Base-by-base conservation (phyloP, 2,329 filamentous ascomycete genomes). In the Eutypa lata region DNA sequence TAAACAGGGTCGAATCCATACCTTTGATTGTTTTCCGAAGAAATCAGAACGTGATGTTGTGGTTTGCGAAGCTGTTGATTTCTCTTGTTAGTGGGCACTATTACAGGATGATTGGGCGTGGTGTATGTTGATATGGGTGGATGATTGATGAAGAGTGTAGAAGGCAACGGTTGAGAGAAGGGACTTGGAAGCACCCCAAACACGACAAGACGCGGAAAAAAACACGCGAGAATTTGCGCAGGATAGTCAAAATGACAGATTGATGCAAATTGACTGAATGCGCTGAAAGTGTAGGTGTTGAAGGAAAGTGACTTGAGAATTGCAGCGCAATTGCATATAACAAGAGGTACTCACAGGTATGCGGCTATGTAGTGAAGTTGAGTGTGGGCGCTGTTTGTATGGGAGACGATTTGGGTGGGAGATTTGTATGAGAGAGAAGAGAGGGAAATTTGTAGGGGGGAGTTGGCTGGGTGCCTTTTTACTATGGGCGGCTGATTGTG, bases 401-500 rank as follows among this genome's bases (percentile, higher is more conserved):
- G 75, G 71, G 74, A 76, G 67, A 68, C 65, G 71, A 71, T 75
- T 80, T 78, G 68, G 73, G 72, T 79, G 77, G 73, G 74, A 76
- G 73, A 72, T 78, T 81, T 83, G 80, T 82, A 82, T 83, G 80
- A 76, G 78, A 80, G 74, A 77, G 73, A 75, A 72, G 73, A 78
- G 77, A 79, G 76, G 77, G 74, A 73, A 74, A 75, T 75, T 71
- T 77, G 77, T 79, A 79, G 77, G 76, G 77, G 75, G 74, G 73
- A 73, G 71, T 60, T 67, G 65, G 73, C 73, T 73, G 73, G 74
- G 74, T 75, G 76, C 78, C 79, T 83, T 84, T 84, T 84, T 82
- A 83, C 80, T 82, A 79, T 80, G 80, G 76, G 77, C 71, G 78
- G 78, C 77, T 83, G 80, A 82, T 83, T 83, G 79, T 73, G 77